A percentile compares a stretch with the other conserved stretches of the same genome.
Evolutionary conservation across 2,329 filamentous ascomycete species (phyloP).

Genomic region (Aspergillus quadrilineatus): DNA sequence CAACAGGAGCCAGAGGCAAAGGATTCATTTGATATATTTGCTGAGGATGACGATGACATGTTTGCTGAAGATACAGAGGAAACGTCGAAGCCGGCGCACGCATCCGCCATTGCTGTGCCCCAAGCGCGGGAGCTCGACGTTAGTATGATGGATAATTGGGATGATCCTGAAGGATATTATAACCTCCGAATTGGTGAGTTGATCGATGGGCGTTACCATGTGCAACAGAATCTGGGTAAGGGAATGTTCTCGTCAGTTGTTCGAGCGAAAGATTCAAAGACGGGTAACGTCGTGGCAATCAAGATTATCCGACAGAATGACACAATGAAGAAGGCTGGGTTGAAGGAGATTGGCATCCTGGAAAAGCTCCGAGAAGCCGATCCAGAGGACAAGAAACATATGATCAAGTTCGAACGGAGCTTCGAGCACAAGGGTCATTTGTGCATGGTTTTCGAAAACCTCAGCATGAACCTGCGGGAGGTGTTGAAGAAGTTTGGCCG

Average conservation of each 20-base stretch:
- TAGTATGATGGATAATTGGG: constrained; percentile 86
- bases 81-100: constrained; percentile 52
- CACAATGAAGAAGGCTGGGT: constrained; percentile 82
- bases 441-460: constrained; percentile 95
- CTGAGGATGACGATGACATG: constrained; percentile 73
- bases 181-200: constrained; percentile 90
- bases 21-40: constrained; percentile 64
- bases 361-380: constrained; percentile 84
- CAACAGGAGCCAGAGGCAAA: constrained; percentile 45
- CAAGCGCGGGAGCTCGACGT: constrained; percentile 62
- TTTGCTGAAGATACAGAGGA: constrained; percentile 70
- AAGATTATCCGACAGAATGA: constrained; percentile 98
- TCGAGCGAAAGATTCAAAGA: constrained; percentile 74
- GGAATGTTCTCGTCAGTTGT: constrained; percentile 98
- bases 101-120: constrained; percentile 50
- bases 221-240: constrained; percentile 82
- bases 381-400: constrained; percentile 83
- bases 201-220: constrained; percentile 82
- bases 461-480: constrained; percentile 88
- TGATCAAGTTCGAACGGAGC: constrained; percentile 80
- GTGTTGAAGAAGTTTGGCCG: constrained; percentile 94
- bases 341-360: constrained; percentile 91
- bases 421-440: constrained; percentile 96
- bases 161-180: constrained; percentile 94
- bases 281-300: constrained; percentile 79